Conservation (phyloP, 1,284 basidiomycete genomes). For the Naganishia sp. region DNA sequence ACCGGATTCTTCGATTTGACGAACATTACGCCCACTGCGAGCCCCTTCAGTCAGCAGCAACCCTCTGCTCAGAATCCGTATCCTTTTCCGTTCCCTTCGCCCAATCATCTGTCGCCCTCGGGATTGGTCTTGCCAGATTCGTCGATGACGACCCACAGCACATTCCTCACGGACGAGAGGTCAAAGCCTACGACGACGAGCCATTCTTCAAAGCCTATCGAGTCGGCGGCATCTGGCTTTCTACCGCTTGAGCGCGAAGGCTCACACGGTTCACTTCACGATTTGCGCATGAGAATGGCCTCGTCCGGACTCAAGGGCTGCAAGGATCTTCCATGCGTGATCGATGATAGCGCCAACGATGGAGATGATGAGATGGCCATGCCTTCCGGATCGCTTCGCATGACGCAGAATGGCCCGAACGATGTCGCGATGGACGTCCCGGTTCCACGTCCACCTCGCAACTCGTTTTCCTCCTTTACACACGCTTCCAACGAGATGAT, state of each 20-base stretch:
- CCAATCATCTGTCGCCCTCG: conserved; percentile 22
- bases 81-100: conserved; percentile 23
- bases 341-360: conserved; percentile 18
- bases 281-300: conserved; percentile 18
- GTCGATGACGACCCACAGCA: conserved; percentile 9
- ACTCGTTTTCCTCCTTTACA: conserved; percentile 17
- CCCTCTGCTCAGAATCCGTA: conserved; percentile 13
- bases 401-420: not conserved
- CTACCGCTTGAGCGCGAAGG: conserved; percentile 15
- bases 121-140: conserved; percentile 27
- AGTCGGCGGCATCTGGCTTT: not conserved
- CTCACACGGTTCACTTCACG: conserved; percentile 9
- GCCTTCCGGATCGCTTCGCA: conserved; percentile 1
- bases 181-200: not conserved
- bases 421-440: conserved; percentile 17
- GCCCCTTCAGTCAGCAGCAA: not conserved
- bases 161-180: not conserved
- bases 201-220: not conserved
- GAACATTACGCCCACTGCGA: not conserved
- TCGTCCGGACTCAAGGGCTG: conserved; percentile 8
- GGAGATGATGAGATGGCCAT: conserved; percentile 23
- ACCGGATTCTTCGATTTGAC: conserved; percentile 15
- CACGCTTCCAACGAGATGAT: conserved; percentile 1
- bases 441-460: conserved; percentile 20
- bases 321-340: conserved; percentile 14